These are phyloP conservation scores for Gautieria morchelliformis DNA, from an alignment of 768 basidiomycete species.

Conservation along the genomic window DNA sequence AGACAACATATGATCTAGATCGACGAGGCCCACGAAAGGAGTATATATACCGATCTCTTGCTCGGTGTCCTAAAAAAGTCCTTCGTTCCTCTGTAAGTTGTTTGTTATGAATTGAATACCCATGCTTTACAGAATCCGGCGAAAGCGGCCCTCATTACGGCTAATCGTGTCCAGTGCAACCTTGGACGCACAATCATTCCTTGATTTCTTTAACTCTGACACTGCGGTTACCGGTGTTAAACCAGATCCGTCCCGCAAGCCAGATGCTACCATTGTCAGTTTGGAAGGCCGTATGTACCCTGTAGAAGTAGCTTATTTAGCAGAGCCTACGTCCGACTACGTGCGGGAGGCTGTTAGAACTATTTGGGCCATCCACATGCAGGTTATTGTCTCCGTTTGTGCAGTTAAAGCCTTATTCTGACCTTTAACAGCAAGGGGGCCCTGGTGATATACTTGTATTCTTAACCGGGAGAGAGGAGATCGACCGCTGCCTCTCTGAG, in stretches of 20 bases:
- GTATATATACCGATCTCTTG: slow-evolving; percentile 90
- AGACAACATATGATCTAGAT: slow-evolving; percentile 42
- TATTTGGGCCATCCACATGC: slow-evolving; percentile 65
- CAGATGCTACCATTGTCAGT: slow-evolving; percentile 74
- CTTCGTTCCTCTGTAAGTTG: slow-evolving; percentile 11
- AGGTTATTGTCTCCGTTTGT: slow-evolving; percentile 34
- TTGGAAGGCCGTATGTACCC: slow-evolving; percentile 93
- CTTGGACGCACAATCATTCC: slow-evolving; percentile 82
- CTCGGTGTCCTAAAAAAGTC: slow-evolving; percentile 92
- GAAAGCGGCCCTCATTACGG: slow-evolving; percentile 82
- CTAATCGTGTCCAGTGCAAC: slow-evolving; percentile 95
- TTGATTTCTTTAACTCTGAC: slow-evolving; percentile 76
- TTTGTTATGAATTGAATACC: neutral
- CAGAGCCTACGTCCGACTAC: slow-evolving; percentile 72
- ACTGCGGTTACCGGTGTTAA: slow-evolving; percentile 21
- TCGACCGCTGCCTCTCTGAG: slow-evolving; percentile 77
- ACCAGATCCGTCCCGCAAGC: slow-evolving; percentile 23
- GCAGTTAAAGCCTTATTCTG: neutral
- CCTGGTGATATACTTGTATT: slow-evolving; percentile 90
- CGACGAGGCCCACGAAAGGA: slow-evolving; percentile 95
- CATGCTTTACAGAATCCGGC: slow-evolving; percentile 58
- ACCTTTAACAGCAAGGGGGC: slow-evolving; percentile 44
- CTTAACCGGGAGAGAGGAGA: slow-evolving; percentile 92
- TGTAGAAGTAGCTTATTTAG: slow-evolving; percentile 84
- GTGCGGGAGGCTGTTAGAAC: slow-evolving; percentile 73